Conservation (phyloP, 2,329 filamentous ascomycete species). For the Verticillium albo-atrum region DNA sequence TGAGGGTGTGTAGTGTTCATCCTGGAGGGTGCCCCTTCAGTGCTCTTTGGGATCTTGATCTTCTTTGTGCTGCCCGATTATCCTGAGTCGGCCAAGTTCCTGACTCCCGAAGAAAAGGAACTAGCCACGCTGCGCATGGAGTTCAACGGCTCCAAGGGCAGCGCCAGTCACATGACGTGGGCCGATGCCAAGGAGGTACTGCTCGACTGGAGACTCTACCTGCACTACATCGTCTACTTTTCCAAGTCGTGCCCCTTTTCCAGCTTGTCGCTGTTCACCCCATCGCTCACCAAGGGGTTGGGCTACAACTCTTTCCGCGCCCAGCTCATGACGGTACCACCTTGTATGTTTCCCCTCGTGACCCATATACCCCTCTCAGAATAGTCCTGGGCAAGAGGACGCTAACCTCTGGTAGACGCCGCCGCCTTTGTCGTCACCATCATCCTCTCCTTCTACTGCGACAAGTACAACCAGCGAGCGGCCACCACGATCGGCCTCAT, state of each 20-base stretch:
- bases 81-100: conserved; percentile 60
- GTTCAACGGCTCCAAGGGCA: conserved; percentile 41
- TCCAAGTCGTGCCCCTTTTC: conserved; percentile 51
- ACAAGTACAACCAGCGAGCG: conserved; percentile 53
- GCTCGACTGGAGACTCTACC: conserved; percentile 64
- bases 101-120: conserved; percentile 54
- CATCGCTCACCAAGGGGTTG: conserved; percentile 54
- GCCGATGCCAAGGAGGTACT: conserved; percentile 65
- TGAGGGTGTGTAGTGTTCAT: conserved; percentile 33
- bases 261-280: conserved; percentile 57
- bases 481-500: conserved; percentile 20
- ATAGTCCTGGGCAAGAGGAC: no score
- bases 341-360: conserved; percentile 44
- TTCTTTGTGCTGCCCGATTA: conserved; percentile 64
- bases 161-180: conserved; percentile 59
- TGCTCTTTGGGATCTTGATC: conserved; percentile 47
- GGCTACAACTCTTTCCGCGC: conserved; percentile 47
- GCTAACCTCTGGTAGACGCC: no score
- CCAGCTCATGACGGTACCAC: conserved; percentile 63
- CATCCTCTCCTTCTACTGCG: conserved; percentile 53
- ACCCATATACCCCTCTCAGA: no score
- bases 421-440: conserved; percentile 27
- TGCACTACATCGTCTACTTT: conserved; percentile 49
- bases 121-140: conserved; percentile 46
- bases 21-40: conserved; percentile 35